Evolutionary conservation across 2,329 filamentous ascomycete genomes (phyloP).

Genomic region (Sphaerulina vaccinii): DNA sequence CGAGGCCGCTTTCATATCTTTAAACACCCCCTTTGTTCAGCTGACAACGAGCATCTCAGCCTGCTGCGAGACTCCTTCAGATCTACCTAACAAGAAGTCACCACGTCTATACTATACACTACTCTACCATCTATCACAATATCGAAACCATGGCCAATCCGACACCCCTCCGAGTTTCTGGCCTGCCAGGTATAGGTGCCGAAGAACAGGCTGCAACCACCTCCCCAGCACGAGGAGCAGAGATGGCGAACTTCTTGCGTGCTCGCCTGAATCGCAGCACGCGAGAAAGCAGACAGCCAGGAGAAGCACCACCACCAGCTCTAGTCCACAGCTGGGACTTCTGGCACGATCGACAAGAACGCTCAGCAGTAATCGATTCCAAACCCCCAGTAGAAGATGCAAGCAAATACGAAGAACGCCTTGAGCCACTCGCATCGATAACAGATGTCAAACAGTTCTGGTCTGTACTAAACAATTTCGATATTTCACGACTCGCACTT

Average conservation of each 20-base stretch:
- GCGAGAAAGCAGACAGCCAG: constrained; percentile 4
- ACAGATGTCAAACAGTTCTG: constrained; percentile 51
- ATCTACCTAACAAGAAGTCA: not conserved
- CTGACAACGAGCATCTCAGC: not conserved
- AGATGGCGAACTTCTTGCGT: constrained; percentile 57
- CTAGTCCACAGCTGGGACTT: constrained; percentile 54
- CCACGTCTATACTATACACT: not conserved
- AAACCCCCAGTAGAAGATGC: constrained; percentile 27
- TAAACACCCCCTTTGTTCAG: not conserved
- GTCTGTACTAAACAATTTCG: constrained; percentile 65
- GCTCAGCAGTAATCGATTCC: constrained; percentile 23
- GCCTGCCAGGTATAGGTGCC: constrained; percentile 62
- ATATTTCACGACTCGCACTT: constrained; percentile 69
- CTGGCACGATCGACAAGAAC: constrained; percentile 50
- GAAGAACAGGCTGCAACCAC: constrained; percentile 59
- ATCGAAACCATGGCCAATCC: constrained; percentile 28
- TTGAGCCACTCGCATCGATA: constrained; percentile 48
- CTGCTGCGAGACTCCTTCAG: not conserved
- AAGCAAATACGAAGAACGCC: constrained; percentile 45
- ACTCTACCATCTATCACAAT: not conserved
- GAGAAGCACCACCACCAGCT: constrained; percentile 49
- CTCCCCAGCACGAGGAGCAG: constrained; percentile 73
- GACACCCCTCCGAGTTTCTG: constrained; percentile 35
- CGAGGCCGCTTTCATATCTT: not conserved
- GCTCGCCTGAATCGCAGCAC: constrained; percentile 31